Conservation (phyloP, 805 yeast species). For the Teunomyces lycoperdinae region DNA sequence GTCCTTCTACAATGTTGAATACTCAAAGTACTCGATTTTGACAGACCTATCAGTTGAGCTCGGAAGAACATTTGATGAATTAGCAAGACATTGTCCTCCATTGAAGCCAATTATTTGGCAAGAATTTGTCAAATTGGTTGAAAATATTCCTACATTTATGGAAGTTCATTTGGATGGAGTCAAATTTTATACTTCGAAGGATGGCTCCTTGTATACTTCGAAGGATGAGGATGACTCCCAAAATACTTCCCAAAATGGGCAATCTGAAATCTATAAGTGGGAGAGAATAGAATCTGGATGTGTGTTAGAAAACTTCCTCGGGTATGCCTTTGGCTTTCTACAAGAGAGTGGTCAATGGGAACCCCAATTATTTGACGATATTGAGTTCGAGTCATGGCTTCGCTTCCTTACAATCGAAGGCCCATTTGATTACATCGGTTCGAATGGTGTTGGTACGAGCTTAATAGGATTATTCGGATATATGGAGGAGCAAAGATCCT, state of each 20-base stretch:
- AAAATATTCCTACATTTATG: slow-evolving; percentile 40
- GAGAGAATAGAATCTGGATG: slow-evolving; percentile 46
- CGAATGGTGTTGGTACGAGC: slow-evolving; percentile 49
- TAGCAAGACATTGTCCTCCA: slow-evolving; percentile 79
- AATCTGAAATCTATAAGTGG: slow-evolving; percentile 47
- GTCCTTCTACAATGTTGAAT: slow-evolving; percentile 46
- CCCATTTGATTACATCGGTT: slow-evolving; percentile 60
- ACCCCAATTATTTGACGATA: slow-evolving; percentile 31
- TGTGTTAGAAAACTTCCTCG: slow-evolving; percentile 48
- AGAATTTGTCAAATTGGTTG: slow-evolving; percentile 46
- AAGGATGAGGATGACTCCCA: slow-evolving; percentile 10
- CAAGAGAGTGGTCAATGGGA: slow-evolving; percentile 52
- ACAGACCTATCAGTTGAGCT: slow-evolving; percentile 39
- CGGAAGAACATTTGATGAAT: slow-evolving; percentile 73
- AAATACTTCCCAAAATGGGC: slow-evolving; percentile 32
- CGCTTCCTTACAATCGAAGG: slow-evolving; percentile 47
- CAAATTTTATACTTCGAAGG: slow-evolving; percentile 44
- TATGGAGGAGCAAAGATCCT: slow-evolving; percentile 54
- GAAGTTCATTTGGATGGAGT: slow-evolving; percentile 31
- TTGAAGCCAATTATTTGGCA: slow-evolving; percentile 57
- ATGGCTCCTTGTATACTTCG: slow-evolving; percentile 3
- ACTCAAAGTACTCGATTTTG: slow-evolving; percentile 51
- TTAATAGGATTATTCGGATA: slow-evolving; percentile 53
- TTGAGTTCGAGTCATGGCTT: slow-evolving; percentile 46
- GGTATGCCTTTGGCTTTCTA: slow-evolving; percentile 50